phyloP scores from a whole-genome alignment of 805 yeast genomes.

The Saccharomycopsis sp. region DNA sequence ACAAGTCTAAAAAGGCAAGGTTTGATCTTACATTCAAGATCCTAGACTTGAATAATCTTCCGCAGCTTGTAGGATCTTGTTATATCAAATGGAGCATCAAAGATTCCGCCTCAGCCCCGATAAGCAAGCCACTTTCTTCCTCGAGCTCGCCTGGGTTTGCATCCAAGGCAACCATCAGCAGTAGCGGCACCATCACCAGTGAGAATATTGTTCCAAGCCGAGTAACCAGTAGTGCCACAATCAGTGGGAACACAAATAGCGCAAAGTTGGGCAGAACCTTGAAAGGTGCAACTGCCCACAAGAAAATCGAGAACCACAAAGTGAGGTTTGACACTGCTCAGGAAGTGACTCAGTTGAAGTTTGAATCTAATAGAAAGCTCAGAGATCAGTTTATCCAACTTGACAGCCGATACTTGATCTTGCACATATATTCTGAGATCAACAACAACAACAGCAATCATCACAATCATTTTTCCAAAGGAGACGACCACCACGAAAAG shows the following conservation, averaged over 20 bases:
- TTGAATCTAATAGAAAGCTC: slow-evolving; percentile 28
- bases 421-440: slow-evolving; percentile 39
- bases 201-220: too few relatives aligned
- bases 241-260: not conserved
- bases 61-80: slow-evolving; percentile 65
- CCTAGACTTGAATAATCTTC: slow-evolving; percentile 68
- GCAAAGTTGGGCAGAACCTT: slow-evolving; percentile 2
- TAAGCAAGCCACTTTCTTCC: slow-evolving; percentile 15
- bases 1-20: slow-evolving; percentile 9
- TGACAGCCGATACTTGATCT: slow-evolving; percentile 29
- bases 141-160: slow-evolving; percentile 1
- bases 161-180: too few relatives aligned
- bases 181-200: not conserved
- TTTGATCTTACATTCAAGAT: slow-evolving; percentile 14
- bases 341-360: slow-evolving; percentile 20
- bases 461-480: not conserved
- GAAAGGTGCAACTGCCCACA: slow-evolving; percentile 35
- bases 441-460: not conserved
- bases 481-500: not conserved
- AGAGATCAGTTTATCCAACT: slow-evolving; percentile 32
- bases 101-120: slow-evolving; percentile 33
- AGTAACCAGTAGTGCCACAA: not conserved
- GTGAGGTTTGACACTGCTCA: slow-evolving; percentile 38
- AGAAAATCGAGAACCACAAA: slow-evolving; percentile 41
- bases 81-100: slow-evolving; percentile 53